phyloP scores from a whole-genome alignment of 2,329 filamentous ascomycete species.

The Monosporascus sp. region DNA sequence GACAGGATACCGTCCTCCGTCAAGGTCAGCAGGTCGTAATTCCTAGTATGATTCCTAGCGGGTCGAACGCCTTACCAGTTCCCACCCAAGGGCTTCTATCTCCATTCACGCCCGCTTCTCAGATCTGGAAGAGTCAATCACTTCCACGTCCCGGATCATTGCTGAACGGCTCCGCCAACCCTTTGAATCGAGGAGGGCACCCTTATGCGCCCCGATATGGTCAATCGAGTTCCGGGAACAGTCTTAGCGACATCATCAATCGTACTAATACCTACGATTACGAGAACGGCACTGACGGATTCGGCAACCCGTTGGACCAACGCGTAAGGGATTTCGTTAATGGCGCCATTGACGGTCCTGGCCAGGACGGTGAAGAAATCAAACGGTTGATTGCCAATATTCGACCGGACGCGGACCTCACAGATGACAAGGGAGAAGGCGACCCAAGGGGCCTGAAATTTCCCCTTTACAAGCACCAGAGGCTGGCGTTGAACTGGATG shows the following conservation, averaged over 20 bases:
- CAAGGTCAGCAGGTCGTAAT: not conserved
- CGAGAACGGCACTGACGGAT: slow-evolving; percentile 27
- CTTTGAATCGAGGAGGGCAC: slow-evolving; percentile 17
- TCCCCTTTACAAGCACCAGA: slow-evolving; percentile 75
- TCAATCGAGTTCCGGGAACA: slow-evolving; percentile 12
- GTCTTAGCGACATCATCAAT: slow-evolving; percentile 31
- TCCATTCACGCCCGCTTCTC: not conserved
- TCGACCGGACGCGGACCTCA: slow-evolving; percentile 63
- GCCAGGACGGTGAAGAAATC: slow-evolving; percentile 56
- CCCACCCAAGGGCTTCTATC: not conserved
- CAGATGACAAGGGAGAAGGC: slow-evolving; percentile 56
- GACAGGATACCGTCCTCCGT: not conserved
- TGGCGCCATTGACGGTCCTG: slow-evolving; percentile 32
- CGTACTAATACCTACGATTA: slow-evolving; percentile 35
- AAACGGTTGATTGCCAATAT: slow-evolving; percentile 68
- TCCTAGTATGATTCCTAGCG: not conserved
- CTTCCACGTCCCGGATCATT: not conserved
- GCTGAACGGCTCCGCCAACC: slow-evolving; percentile 2
- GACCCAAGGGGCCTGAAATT: slow-evolving; percentile 66
- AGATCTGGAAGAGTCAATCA: not conserved
- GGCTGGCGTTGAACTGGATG: slow-evolving; percentile 73
- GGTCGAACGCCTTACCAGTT: not conserved
- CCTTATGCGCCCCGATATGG: not conserved
- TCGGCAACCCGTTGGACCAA: slow-evolving; percentile 32
- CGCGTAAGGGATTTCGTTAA: slow-evolving; percentile 30